Conservation (phyloP, 1,284 basidiomycete species). For the Meira nashicola region DNA sequence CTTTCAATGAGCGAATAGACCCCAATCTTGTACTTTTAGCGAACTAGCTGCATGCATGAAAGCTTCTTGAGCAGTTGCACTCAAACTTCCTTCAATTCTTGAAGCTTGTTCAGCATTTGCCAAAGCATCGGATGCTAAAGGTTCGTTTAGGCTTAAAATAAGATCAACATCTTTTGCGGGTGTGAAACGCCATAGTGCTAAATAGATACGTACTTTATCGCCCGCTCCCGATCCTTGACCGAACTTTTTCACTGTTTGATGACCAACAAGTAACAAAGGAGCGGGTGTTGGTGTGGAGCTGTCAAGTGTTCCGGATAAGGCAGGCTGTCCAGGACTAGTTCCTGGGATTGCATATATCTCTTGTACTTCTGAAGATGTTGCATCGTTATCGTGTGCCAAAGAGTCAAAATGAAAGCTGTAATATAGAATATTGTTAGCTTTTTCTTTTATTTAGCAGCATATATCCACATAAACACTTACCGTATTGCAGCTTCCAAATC, state of each 20-base stretch:
- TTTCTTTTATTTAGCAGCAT: not conserved
- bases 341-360: conserved; percentile 49
- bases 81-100: not conserved
- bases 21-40: conserved; percentile 10
- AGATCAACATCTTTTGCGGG: conserved; percentile 42
- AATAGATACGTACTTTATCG: conserved; percentile 34
- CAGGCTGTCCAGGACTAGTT: conserved; percentile 9
- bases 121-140: conserved; percentile 8
- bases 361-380: conserved; percentile 59
- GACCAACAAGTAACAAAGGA: conserved; percentile 30
- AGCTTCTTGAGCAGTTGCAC: not conserved
- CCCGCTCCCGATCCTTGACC: conserved; percentile 28
- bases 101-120: not conserved
- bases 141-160: conserved; percentile 47
- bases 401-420: conserved; percentile 83
- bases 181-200: conserved; percentile 44
- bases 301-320: not conserved
- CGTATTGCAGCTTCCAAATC: conserved; percentile 43
- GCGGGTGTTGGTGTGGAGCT: conserved; percentile 18
- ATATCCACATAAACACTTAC: conserved; percentile 25
- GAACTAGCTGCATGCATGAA: conserved; percentile 12
- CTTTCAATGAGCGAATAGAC: conserved; percentile 9
- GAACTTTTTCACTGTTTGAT: conserved; percentile 44
- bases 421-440: not conserved
- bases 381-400: conserved; percentile 79